Evolutionary conservation across 352 stramenopile genomes (phyloP).

Genomic region (Phytopythium kandeliae): DNA sequence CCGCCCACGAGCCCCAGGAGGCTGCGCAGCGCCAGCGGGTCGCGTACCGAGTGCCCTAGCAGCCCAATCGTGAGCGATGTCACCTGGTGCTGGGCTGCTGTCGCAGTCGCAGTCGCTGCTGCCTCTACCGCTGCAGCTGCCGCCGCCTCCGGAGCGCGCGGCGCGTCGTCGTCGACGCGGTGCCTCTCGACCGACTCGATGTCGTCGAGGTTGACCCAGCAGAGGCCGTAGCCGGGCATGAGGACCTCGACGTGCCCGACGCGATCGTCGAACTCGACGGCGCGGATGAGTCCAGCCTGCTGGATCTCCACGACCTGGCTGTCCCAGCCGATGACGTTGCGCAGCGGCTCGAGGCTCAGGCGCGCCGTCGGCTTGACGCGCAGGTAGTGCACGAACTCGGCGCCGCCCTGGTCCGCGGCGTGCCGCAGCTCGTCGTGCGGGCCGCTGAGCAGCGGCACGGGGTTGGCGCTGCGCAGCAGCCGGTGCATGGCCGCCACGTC

Average conservation of each 20-base stretch:
- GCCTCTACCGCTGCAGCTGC: too few relatives aligned
- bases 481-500: conserved; percentile 1
- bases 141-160: too few relatives aligned
- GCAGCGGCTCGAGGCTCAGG: not conserved
- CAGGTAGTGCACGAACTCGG: not conserved
- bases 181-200: not conserved
- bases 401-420: too few relatives aligned
- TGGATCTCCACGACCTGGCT: not conserved
- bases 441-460: not conserved
- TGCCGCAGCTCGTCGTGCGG: conserved; percentile 2
- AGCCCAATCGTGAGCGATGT: not conserved
- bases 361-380: not conserved
- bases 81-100: not conserved
- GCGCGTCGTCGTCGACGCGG: not conserved
- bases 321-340: conserved; percentile 2
- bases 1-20: not conserved
- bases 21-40: not conserved
- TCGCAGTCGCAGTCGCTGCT: too few relatives aligned
- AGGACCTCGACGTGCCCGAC: conserved; percentile 1
- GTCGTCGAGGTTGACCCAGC: not conserved
- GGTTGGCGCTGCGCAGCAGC: conserved; percentile 1
- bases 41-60: not conserved
- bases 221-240: conserved; percentile 1
- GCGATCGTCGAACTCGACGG: not conserved
- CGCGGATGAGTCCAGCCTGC: not conserved